phyloP scores from a whole-genome alignment of 257 asterid genomes.

The Apocynum venetum region DNA sequence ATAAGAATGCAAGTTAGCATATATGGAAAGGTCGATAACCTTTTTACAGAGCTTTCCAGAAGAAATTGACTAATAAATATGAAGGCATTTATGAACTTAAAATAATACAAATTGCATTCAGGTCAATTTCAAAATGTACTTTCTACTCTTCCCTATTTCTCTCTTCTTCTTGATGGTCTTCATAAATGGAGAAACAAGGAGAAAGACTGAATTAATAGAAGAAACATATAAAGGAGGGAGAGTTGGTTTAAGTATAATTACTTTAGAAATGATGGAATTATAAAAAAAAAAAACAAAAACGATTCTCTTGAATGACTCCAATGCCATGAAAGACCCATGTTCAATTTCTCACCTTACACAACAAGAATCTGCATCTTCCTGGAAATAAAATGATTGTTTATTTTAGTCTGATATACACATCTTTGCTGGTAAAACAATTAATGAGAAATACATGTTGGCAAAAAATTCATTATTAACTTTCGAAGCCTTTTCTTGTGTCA shows the following conservation, averaged over 20 bases:
- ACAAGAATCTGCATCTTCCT: not conserved
- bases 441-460: not conserved
- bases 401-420: not conserved
- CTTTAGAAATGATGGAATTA: not conserved
- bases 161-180: not conserved
- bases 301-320: not conserved
- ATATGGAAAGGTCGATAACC: slow-evolving; percentile 10
- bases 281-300: not conserved
- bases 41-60: not conserved
- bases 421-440: not conserved
- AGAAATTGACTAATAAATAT: not conserved
- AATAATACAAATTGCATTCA: not conserved
- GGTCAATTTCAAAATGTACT: not conserved
- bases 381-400: not conserved
- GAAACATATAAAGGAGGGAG: not conserved
- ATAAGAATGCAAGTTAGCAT: slow-evolving; percentile 13
- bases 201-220: not conserved
- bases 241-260: not conserved
- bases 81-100: not conserved
- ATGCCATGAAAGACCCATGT: not conserved
- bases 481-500: not conserved
- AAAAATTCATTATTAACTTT: not conserved
- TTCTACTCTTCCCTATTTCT: not conserved
- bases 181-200: not conserved
- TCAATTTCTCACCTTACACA: not conserved